Percentiles rank a stretch among this genome's conserved stretches.
Conservation (phyloP, 2,329 filamentous ascomycete species). For the Colletotrichum caudatum region DNA sequence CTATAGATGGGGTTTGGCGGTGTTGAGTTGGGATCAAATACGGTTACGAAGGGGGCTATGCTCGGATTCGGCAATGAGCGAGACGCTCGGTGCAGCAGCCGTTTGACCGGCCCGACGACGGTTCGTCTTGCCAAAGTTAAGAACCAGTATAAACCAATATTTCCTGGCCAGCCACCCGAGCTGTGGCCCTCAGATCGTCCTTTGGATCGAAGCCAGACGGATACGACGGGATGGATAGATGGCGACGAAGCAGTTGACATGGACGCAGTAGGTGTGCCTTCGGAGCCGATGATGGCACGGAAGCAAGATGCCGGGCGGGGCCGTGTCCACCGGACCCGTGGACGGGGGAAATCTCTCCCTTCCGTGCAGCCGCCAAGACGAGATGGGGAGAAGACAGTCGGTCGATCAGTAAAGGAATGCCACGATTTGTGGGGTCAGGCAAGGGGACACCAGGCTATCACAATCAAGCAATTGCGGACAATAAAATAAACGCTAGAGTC, state of each 20-base stretch:
- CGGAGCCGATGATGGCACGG: conserved; percentile 5
- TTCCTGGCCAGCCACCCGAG: not conserved
- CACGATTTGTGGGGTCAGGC: not conserved
- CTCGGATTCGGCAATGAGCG: not conserved
- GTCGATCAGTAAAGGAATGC: not conserved
- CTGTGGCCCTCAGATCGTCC: not conserved
- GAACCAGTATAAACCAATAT: not conserved
- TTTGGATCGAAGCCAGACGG: not conserved
- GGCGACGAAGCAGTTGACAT: not conserved
- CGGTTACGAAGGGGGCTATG: not conserved
- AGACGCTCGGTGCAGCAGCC: not conserved
- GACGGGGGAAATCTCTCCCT: not conserved
- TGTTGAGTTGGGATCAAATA: not conserved
- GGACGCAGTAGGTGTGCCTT: not conserved
- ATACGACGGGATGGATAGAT: not conserved
- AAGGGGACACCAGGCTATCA: conserved; percentile 18
- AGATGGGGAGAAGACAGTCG: not conserved
- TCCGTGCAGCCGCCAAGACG: not conserved
- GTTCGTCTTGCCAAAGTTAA: not conserved
- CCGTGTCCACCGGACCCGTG: not conserved
- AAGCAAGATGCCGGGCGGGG: conserved; percentile 12
- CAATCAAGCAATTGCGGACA: conserved; percentile 19
- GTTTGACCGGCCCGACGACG: not conserved
- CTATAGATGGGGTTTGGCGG: not conserved
- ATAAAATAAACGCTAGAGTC: not conserved